These are phyloP conservation scores for Nemania serpens DNA, from an alignment of 2,329 filamentous ascomycete species.

Conservation along the genomic window DNA sequence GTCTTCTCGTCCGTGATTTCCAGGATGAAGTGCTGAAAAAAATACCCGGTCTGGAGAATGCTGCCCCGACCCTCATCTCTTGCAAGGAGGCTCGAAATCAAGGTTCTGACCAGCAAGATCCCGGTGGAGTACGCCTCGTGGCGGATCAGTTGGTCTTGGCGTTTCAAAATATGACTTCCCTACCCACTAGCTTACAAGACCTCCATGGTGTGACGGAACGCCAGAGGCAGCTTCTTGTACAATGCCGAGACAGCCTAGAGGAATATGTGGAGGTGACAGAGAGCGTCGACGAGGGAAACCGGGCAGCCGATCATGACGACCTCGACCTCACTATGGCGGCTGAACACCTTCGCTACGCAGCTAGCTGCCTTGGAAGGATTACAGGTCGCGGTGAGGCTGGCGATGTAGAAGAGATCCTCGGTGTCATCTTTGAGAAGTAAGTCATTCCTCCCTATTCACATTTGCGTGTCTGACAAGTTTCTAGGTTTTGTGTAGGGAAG, in stretches of 20 bases:
- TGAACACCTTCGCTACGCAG: constrained; percentile 82
- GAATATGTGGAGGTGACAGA: constrained; percentile 70
- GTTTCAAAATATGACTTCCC: constrained; percentile 72
- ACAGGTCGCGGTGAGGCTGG: constrained; percentile 84
- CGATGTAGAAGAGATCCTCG: constrained; percentile 93
- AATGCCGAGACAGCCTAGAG: constrained; percentile 73
- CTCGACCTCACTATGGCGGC: constrained; percentile 88
- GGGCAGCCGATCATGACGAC: constrained; percentile 46
- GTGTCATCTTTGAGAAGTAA: constrained; percentile 97
- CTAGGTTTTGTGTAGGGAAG: constrained; percentile 62
- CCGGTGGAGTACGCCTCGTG: constrained; percentile 71
- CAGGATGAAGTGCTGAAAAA: constrained; percentile 43
- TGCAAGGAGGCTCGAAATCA: constrained; percentile 63
- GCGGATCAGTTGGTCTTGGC: constrained; percentile 67
- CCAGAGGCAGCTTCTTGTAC: constrained; percentile 78
- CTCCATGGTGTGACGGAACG: constrained; percentile 89
- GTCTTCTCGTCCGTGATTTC: constrained; percentile 49
- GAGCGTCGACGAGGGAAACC: constrained; percentile 26
- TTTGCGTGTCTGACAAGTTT: constrained; percentile 21
- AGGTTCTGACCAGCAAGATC: constrained; percentile 48
- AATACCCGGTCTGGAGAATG: constrained; percentile 47
- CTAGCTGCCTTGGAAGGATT: constrained; percentile 79
- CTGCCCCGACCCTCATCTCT: constrained; percentile 66
- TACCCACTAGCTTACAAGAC: constrained; percentile 76
- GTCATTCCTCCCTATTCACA: constrained; percentile 41